Base-by-base conservation (phyloP, 768 basidiomycete genomes). In the Guyanaporus albipodus region DNA sequence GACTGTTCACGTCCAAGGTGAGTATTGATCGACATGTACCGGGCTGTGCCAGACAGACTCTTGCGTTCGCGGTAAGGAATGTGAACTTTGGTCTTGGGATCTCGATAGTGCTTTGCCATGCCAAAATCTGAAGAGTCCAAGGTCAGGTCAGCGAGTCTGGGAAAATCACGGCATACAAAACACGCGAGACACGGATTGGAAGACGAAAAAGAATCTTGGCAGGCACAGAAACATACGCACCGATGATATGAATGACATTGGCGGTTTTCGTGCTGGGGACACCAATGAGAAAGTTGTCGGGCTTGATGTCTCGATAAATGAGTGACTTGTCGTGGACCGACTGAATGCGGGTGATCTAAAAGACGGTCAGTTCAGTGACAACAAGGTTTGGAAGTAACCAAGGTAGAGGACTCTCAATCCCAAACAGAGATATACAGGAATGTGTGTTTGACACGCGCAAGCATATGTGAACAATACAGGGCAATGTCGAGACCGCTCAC, bases 1-100 rank as follows among this genome's bases (percentile, higher is more conserved):
- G 92, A 95, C 65, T 88, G 84, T 72, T 95, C 94, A 52, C 95
- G 85, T 26, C 95, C 95, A 52, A 98, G 73, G 71, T 99, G 95
- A 7, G 95, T 99, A 66, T 99, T 99, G 77, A 98, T 99, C 38
- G 88, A 91, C 95, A 99, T 99, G 73, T 99, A 99, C 34, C 95
- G 84, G 41, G 96, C 95, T 27, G 95, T 98, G 12, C 95, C 95
- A 14, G 90, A 92, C 38, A 98, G 72, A 44, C 89, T 92, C 75
- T 98, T 99, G 60, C 96, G 83, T 67, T 99, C 95, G 56, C 96
- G 83, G 70, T 99, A 99, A n/a, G 96, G 95, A 51, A 99, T 99
- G 69, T 99, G 95, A 47, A 89, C 82, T 65, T 92, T 96, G 15
- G 91, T 92, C 72, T 95, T 97, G 0, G 95, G 95, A 68, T 99